These are phyloP conservation scores for Candida montana DNA, from an alignment of 805 yeast genomes.

Conservation along the genomic window DNA sequence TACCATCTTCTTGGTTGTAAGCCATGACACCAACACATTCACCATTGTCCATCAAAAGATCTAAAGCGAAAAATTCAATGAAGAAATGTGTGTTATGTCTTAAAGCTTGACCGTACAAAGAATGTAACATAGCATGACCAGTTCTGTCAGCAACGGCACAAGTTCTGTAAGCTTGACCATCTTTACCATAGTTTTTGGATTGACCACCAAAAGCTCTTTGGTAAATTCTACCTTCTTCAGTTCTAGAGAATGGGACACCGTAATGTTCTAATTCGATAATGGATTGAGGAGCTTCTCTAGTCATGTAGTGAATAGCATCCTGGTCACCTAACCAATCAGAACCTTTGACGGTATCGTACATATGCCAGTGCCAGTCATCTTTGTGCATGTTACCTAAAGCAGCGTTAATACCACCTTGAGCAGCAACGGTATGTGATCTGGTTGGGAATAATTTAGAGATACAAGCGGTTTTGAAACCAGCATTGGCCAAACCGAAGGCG, in stretches of 20 bases:
- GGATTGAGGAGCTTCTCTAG: conserved; percentile 94
- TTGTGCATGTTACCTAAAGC: conserved; percentile 98
- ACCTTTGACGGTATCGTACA: conserved; percentile 99
- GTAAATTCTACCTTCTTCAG: conserved; percentile 92
- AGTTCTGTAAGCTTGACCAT: conserved; percentile 98
- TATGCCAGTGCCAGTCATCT: conserved; percentile 99
- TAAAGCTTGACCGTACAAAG: conserved; percentile 92
- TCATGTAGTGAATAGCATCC: conserved; percentile 98
- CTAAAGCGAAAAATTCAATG: conserved; percentile 95
- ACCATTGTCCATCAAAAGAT: conserved; percentile 90
- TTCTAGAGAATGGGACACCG: conserved; percentile 98
- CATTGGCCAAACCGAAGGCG: conserved; percentile 95
- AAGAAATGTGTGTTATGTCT: conserved; percentile 97
- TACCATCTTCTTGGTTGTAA: conserved; percentile 98
- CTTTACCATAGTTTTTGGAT: conserved; percentile 90
- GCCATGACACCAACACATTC: conserved; percentile 96
- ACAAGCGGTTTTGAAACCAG: conserved; percentile 97
- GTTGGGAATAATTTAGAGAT: conserved; percentile 95
- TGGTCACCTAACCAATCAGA: conserved; percentile 99
- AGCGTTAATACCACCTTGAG: conserved; percentile 99
- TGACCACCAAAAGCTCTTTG: conserved; percentile 99
- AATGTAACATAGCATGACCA: conserved; percentile 94
- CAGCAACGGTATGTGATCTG: conserved; percentile 98
- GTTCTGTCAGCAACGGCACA: conserved; percentile 99
- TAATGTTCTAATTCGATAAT: conserved; percentile 95